These are phyloP conservation scores for Coemansia sp. DNA, from an alignment of 192 early-diverging fungal species.

Conservation along the genomic window DNA sequence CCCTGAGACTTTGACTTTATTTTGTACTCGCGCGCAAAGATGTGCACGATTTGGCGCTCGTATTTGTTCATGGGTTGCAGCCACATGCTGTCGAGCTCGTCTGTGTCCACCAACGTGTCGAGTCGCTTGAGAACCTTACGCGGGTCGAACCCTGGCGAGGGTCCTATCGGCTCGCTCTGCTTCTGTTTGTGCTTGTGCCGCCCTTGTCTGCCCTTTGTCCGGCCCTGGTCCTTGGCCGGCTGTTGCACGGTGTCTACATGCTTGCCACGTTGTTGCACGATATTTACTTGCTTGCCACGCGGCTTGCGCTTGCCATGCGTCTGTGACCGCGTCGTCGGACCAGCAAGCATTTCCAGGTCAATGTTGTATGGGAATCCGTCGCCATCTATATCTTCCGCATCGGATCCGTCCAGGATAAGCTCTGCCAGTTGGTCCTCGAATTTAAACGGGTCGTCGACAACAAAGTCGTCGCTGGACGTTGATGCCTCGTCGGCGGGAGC, in stretches of 20 bases:
- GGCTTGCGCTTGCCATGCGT: background rate
- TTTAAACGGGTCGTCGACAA: constrained; percentile 27
- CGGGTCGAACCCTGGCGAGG: constrained; percentile 39
- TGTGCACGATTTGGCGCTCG: constrained; percentile 48
- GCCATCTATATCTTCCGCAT: constrained; percentile 25
- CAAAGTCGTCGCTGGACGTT: constrained; percentile 10
- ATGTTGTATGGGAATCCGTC: constrained; percentile 35
- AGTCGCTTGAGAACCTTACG: constrained; percentile 29
- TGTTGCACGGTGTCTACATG: background rate
- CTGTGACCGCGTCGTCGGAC: background rate
- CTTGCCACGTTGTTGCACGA: background rate
- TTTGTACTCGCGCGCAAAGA: constrained; percentile 44
- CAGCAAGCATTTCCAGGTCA: constrained; percentile 20
- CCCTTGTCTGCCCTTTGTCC: constrained; percentile 11
- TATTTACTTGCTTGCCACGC: background rate
- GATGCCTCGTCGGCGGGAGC: constrained; percentile 4
- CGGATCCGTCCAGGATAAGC: constrained; percentile 11
- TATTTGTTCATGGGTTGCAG: constrained; percentile 50
- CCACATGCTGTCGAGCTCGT: constrained; percentile 45
- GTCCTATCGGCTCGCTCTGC: constrained; percentile 9
- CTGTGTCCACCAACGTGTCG: constrained; percentile 25
- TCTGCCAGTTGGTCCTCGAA: constrained; percentile 23
- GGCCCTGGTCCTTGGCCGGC: background rate
- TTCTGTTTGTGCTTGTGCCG: constrained; percentile 18
- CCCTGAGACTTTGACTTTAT: constrained; percentile 53